Evolutionary conservation across 345 rosid species (phyloP).

Genomic region (Lepidium aucheri): DNA sequence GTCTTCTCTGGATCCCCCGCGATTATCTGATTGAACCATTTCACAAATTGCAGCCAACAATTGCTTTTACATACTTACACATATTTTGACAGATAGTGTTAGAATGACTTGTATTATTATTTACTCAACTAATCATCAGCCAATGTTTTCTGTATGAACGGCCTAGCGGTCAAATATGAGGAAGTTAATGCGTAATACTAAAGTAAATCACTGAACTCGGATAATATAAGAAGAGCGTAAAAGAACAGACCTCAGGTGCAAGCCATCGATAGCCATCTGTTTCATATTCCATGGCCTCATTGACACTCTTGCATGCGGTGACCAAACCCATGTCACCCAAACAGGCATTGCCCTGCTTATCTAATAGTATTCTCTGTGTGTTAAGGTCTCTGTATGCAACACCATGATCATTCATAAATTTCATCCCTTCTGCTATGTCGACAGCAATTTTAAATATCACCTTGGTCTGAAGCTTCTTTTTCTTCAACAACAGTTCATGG

Average conservation of each 20-base stretch:
- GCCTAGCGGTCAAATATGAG: neutral
- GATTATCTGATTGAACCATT: constrained; percentile 55
- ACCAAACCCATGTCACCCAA: constrained; percentile 85
- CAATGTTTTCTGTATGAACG: neutral
- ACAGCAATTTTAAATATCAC: constrained; percentile 64
- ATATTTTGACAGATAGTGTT: neutral
- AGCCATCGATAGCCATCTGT: constrained; percentile 99
- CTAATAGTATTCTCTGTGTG: constrained; percentile 71
- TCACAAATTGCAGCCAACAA: constrained; percentile 2
- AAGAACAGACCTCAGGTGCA: constrained; percentile 84
- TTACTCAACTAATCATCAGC: neutral
- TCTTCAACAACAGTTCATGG: constrained; percentile 64
- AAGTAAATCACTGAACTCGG: neutral
- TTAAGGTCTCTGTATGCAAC: constrained; percentile 83
- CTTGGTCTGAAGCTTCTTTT: constrained; percentile 72
- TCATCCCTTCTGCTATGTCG: constrained; percentile 82
- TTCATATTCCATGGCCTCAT: constrained; percentile 89
- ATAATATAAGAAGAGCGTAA: neutral
- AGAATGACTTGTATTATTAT: constrained; percentile 7
- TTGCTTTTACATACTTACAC: constrained; percentile 1
- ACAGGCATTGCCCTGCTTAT: constrained; percentile 80
- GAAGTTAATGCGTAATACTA: neutral
- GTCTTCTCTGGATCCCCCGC: constrained; percentile 92
- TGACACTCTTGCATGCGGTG: constrained; percentile 73
- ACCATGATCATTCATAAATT: constrained; percentile 75